Evolutionary conservation across 306 rosid species (phyloP), one percentile per base, ranked within the genome.

Genomic region (Medicago arabica): DNA sequence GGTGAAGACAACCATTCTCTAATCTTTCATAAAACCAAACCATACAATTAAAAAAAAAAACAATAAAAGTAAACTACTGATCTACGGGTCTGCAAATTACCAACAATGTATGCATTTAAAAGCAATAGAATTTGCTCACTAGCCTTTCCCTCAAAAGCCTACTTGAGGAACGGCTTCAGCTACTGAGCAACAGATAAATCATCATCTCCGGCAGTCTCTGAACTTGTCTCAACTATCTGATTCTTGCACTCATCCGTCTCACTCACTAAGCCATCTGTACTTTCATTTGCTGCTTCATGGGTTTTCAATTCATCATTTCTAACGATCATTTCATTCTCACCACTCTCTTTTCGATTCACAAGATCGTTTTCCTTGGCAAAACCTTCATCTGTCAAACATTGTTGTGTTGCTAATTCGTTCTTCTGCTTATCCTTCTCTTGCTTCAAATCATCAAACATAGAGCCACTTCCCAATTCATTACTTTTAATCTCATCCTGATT

Each of bases 211-310:
- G 70, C 63, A 68, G 78, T 68, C 74, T 62, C 67, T 55, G 38
- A 76, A 61, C 66, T 61, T 67, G 82, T 78, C 77, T 84, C 75
- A 74, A 69, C 83, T 66, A 65, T 79, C 77, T 59, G 66, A 77
- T 69, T 63, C 83, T 76, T 25, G 72, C 79, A 72, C 21, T 81
- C 88, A 68, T 76, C 80, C 59, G 67, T 84, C 76, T 67, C 83
- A 31, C 61, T 77, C 60, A 67, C 69, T 18, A 63, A 36, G 50
- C 72, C 82, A 1, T 43, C 54, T 73, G 54, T 51, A 57, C 69
- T 40, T 73, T 46, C 84, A 68, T 68, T 44, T 63, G 54, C 63
- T 21, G 63, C 73, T 72, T 38, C 76, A 21, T 25, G 72, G 53
- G 23, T 65, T 78, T 63, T 62, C 36, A 72, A 50, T 53, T 76